Percentiles rank a stretch among this genome's conserved stretches.
Conservation (phyloP, 495 filamentous ascomycete species). For the Xylaria longipes region DNA sequence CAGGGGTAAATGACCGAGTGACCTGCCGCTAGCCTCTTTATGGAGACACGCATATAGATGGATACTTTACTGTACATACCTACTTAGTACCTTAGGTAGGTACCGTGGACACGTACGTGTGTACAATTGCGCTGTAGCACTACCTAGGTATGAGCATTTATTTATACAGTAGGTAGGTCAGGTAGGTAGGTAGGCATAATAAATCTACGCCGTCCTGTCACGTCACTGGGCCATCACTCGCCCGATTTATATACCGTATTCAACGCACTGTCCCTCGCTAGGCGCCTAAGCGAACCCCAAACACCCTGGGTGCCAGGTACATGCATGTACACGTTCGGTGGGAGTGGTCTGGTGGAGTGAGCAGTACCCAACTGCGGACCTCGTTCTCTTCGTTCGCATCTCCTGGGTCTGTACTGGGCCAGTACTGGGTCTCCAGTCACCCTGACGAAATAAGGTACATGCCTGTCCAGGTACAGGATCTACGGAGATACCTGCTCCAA, state of each 20-base stretch:
- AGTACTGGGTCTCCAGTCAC: neutral
- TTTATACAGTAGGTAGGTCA: too few relatives aligned
- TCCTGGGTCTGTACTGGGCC: neutral
- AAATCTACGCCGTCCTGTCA: too few relatives aligned
- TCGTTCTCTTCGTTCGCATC: conserved; percentile 18
- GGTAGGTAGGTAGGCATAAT: too few relatives aligned
- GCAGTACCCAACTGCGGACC: conserved; percentile 22
- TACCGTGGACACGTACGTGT: too few relatives aligned
- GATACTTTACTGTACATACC: too few relatives aligned
- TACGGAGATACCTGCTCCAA: neutral
- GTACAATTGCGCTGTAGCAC: too few relatives aligned
- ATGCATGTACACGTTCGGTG: conserved; percentile 1
- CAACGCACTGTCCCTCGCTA: neutral
- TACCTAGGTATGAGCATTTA: too few relatives aligned
- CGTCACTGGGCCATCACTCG: neutral
- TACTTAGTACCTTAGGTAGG: too few relatives aligned
- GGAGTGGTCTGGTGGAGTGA: neutral
- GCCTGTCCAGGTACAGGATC: neutral
- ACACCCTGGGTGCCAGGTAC: neutral
- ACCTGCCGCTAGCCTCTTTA: conserved; percentile 14
- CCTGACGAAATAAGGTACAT: neutral
- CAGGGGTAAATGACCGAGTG: conserved; percentile 17
- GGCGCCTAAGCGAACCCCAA: neutral
- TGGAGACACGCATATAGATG: neutral
- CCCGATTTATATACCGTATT: neutral